Base-by-base conservation (phyloP, 768 basidiomycete genomes). In the Solioccasus polychromus region DNA sequence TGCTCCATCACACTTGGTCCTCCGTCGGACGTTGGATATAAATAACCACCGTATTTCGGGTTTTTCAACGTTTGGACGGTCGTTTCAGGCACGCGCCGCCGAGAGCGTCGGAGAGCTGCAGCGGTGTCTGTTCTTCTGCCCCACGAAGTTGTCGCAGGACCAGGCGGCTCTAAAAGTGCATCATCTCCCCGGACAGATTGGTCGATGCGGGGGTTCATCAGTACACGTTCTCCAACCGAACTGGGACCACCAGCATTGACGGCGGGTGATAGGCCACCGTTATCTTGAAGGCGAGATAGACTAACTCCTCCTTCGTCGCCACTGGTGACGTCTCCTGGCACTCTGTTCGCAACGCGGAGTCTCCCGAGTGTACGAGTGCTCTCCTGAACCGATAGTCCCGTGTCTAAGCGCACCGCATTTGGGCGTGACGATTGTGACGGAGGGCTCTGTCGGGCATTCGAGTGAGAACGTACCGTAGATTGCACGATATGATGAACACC, bases 281-380 rank as follows among this genome's bases (percentile, higher is more conserved):
- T 15, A 10, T 26, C 31, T 37, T 24, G 44, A 23, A 39, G n/a
- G 15, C 44, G 44, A 15, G 41, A 24, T 2, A 42, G 2, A 37
- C 47, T 58, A 25, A 37, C 39, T 15, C 61, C 63, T 37, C 68
- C 68, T 26, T 67, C 65, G 31, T 60, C 58, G 1, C 61, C 65
- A 22, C 71, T 69, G 3, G 65, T 62, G 35, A 68, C 43, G 39
- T 80, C 78, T 6, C 74, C 78, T 8, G 76, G 73, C 2, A 68
- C 58, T 42, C 71, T 62, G 54, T 81, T 80, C 22, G 75, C 65
- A 37, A 81, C 71, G 36, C 69, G 72, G 15, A 80, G 67, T 11
- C 61, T 66, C 4, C 77, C 77, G 0, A 79, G 65, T 3, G 71
- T 69, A 30, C 57, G 55, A 26, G 54, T 54, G 42, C 63, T 70